Evolutionary conservation across 306 rosid genomes (phyloP).

Genomic region (Cicer yamashitae): DNA sequence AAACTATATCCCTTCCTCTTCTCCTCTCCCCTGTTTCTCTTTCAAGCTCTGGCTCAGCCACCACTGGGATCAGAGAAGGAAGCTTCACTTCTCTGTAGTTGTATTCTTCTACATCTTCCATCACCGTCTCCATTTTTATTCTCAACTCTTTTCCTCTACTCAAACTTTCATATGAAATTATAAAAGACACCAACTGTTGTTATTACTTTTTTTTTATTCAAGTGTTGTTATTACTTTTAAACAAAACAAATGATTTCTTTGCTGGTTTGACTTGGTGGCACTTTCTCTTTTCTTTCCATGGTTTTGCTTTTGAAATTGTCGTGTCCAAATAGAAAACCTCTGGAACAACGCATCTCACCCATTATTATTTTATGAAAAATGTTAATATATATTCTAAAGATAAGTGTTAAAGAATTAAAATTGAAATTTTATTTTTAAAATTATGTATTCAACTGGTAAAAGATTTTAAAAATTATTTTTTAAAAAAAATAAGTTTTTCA

Average conservation of each 20-base stretch:
- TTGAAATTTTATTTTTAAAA: too few relatives aligned
- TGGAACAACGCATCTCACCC: too few relatives aligned
- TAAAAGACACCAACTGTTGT: not conserved
- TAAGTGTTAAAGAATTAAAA: too few relatives aligned
- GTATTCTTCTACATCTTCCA: constrained; percentile 75
- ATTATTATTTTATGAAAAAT: too few relatives aligned
- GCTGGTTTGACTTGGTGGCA: not conserved
- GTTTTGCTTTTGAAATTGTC: not conserved
- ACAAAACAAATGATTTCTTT: not conserved
- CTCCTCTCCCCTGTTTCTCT: constrained; percentile 76
- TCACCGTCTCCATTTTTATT: constrained; percentile 61
- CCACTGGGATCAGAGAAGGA: constrained; percentile 57
- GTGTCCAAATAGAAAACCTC: constrained; percentile 23
- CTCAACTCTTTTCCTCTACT: not conserved
- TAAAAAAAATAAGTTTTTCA: too few relatives aligned
- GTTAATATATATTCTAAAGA: too few relatives aligned
- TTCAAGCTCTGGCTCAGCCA: constrained; percentile 62
- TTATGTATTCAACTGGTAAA: too few relatives aligned
- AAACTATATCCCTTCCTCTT: constrained; percentile 71
- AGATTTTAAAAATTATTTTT: too few relatives aligned
- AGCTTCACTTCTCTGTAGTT: constrained; percentile 75
- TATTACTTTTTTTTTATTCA: not conserved
- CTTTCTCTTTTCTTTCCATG: not conserved
- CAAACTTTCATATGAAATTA: not conserved
- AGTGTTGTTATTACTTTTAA: not conserved